A percentile compares a stretch with the other conserved stretches of the same genome.
phyloP scores from a whole-genome alignment of 179 eudicot genomes.

The Patellifolia procumbens region DNA sequence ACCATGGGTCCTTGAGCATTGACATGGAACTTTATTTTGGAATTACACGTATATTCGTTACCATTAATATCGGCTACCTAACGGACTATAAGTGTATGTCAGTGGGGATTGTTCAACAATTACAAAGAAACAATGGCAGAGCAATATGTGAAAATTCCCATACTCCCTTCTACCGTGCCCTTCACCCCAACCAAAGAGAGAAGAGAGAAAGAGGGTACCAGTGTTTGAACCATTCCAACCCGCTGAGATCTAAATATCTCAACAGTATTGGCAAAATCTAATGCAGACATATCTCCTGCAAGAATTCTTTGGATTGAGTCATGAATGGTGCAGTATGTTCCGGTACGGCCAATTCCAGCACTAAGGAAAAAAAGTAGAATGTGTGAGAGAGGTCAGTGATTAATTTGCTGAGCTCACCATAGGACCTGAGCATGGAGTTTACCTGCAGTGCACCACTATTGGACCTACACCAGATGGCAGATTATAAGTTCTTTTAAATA shows the following conservation, averaged over 20 bases:
- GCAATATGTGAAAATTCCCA: not conserved
- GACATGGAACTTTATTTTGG: too few species aligned
- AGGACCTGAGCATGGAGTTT: conserved; percentile 14
- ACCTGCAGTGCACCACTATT: conserved; percentile 98
- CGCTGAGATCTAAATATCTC: conserved; percentile 78
- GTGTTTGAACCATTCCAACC: conserved; percentile 93
- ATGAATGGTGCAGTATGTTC: conserved; percentile 85
- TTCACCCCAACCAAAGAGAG: not conserved
- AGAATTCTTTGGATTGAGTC: conserved; percentile 77
- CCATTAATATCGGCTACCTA: too few species aligned
- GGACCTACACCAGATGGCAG: conserved; percentile 70
- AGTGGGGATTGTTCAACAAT: not conserved
- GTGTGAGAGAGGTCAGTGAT: conserved; percentile 17
- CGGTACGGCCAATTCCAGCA: conserved; percentile 99
- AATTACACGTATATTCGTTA: too few species aligned
- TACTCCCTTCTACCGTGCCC: not conserved
- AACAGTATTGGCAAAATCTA: conserved; percentile 70
- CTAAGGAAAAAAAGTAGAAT: conserved; percentile 41
- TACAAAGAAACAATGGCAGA: not conserved
- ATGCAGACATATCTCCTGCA: conserved; percentile 77
- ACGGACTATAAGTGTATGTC: not conserved
- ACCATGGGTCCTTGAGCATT: too few species aligned
- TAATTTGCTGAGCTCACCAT: not conserved
- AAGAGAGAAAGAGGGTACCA: conserved; percentile 40
- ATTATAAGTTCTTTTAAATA: conserved; percentile 53